Evolutionary conservation across 805 yeast species (phyloP), one percentile per base, ranked within the genome.

Genomic region (Lipomyces spencermartinsiae): DNA sequence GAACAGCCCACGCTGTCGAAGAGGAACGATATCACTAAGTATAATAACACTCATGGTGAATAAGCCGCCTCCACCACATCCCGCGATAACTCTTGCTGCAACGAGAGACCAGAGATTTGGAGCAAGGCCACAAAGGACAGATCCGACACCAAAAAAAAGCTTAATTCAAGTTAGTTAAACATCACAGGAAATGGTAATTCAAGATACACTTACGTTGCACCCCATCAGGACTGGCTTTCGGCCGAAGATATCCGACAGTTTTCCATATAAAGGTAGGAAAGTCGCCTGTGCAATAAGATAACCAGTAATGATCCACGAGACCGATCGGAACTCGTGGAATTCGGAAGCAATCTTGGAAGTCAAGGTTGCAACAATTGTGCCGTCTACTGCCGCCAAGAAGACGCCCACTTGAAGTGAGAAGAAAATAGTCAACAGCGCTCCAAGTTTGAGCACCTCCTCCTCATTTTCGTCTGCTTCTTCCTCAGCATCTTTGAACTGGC

Each of bases 61-160:
- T 74, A 92, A 85, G 0, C 97, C 97, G 5, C 97, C 94, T 16
- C 96, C 97, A 16, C 97, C 97, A 64, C 90, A 83, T 19, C 97
- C 97, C 29, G 95, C 87, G 62, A 92, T 81, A 69, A 91, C 88
- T 73, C 96, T 82, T 0, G 71, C 74, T 14, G 56, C 51, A 7
- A 71, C 69, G 14, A 71, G 67, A 0, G 29, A 16, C 58, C 51
- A 62, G 25, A 90, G 88, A 43, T 58, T 64, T 9, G 57, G 61
- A 10, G 70, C 58, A 19, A 62, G n/a, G 0, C 90, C 93, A 64
- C 86, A 83, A 39, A 84, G 62, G n/a, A 81, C 71, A 74, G 87
- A 84, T 29, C 88, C 88, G 16, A 83, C 19, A 1, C 81, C 84
- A 73, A 85, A 85, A 64, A 81, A 73, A 14, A 77, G 14, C 77